These are phyloP conservation scores for Auriscalpium orientale DNA, from an alignment of 768 basidiomycete species.

Conservation along the genomic window DNA sequence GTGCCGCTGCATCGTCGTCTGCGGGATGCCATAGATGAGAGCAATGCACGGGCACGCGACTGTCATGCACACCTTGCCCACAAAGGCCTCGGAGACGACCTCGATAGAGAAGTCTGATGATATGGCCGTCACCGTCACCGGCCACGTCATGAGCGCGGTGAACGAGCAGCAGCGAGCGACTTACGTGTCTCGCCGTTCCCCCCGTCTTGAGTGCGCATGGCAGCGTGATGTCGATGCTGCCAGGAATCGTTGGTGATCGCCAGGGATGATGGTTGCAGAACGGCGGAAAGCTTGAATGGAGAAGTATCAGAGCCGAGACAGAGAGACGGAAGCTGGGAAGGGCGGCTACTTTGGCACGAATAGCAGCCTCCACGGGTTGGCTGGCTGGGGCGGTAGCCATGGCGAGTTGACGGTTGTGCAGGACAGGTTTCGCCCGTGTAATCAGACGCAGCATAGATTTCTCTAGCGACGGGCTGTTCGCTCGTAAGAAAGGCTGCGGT, in stretches of 20 bases:
- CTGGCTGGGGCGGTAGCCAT: constrained; percentile 12
- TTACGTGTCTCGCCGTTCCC: constrained; percentile 76
- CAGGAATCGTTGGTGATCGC: constrained; percentile 75
- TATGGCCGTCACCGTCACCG: not conserved
- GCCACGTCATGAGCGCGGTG: not conserved
- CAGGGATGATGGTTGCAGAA: constrained; percentile 56
- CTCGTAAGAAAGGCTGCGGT: not conserved
- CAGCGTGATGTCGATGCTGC: constrained; percentile 77
- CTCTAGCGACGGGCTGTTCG: not conserved
- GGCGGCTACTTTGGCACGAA: constrained; percentile 17
- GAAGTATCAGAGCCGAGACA: constrained; percentile 8
- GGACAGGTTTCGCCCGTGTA: constrained; percentile 9
- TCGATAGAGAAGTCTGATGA: constrained; percentile 66
- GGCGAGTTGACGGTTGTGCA: constrained; percentile 14
- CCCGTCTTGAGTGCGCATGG: constrained; percentile 67
- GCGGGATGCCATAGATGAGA: constrained; percentile 6
- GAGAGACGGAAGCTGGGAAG: not conserved
- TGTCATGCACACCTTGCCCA: constrained; percentile 52
- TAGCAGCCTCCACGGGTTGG: constrained; percentile 11
- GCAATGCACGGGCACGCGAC: not conserved
- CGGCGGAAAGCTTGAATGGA: constrained; percentile 45
- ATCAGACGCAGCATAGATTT: constrained; percentile 9
- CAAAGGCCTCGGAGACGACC: constrained; percentile 65
- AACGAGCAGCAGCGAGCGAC: constrained; percentile 23
- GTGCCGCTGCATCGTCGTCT: constrained; percentile 78